Base-by-base conservation (phyloP, 2,329 filamentous ascomycete species). In the Chrysoporthe austroafricana region DNA sequence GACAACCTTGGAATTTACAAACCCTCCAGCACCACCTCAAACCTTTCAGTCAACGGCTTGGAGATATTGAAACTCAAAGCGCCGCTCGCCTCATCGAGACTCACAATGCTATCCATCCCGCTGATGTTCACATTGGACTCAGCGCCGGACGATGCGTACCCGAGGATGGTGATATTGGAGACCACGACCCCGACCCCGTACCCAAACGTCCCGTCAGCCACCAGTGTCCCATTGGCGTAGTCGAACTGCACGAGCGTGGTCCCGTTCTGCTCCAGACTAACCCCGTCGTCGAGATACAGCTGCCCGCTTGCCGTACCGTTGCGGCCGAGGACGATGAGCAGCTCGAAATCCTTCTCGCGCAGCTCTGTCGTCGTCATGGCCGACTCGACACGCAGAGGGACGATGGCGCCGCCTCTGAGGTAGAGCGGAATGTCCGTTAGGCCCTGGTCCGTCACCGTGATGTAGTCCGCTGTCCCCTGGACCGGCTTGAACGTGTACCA, bases 241-340 rank as follows among this genome's bases (percentile, higher is more conserved):
- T 75, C 72, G 72, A 94, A 91, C 16, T 79, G 77, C 63, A 94
- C 82, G 66, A 86, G 79, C 7, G 84, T 87, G n/a, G 83, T 86
- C 0, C 73, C 76, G 2, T 78, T 70, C 77, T 91, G 91, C 68
- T 86, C 79, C 62, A 94, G 73, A 36, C 85, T 88, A 68, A 89
- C 88, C 9, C 93, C 93, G 69, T 96, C 92, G 72, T 96, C 93
- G 5, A 96, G 79, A 76, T 94, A 96, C 66, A 96, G 80, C 63
- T 83, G 81, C 0, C 93, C 93, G 1, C 75, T 77, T 0, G 93
- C 93, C 7, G 80, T 86, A 3, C 90, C 91, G 63, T 90, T 80
- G 0, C 76, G 74, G 6, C 85, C 87, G 0, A 91, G 84, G 0
- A 92, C 90, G 57, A 96, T 84, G 46, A 95, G 74, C 62, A 96